Evolutionary conservation across 345 rosid species (phyloP).

Genomic region (Eucalyptus sideroxylon): DNA sequence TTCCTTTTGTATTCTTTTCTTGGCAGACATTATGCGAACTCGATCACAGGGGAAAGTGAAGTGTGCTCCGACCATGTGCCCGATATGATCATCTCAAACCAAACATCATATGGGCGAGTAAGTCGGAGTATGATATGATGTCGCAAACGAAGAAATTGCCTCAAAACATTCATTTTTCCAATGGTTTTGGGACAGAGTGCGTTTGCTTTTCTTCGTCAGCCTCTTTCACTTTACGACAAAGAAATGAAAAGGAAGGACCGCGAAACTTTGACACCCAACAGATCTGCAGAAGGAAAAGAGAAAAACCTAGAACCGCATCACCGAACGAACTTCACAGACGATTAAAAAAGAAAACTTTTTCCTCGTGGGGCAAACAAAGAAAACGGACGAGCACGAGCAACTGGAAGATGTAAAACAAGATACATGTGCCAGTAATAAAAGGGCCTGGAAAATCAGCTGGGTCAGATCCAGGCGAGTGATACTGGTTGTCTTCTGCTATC

Average conservation of each 20-base stretch:
- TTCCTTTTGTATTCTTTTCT: neutral
- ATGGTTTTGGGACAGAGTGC: slow-evolving; percentile 5
- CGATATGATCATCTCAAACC: neutral
- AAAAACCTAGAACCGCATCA: neutral
- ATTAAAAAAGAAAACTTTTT: neutral
- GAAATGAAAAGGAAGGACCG: neutral
- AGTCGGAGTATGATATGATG: neutral
- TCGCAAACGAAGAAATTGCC: slow-evolving; percentile 13
- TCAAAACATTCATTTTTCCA: neutral
- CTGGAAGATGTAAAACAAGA: neutral
- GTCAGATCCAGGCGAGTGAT: slow-evolving; percentile 11
- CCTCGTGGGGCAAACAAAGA: neutral
- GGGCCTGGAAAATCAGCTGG: slow-evolving; percentile 1
- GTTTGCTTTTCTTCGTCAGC: neutral
- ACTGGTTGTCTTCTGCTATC: neutral
- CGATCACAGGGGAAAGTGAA: no score
- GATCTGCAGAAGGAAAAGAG: neutral
- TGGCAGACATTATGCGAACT: neutral
- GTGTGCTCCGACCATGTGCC: slow-evolving; percentile 3
- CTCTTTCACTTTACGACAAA: neutral
- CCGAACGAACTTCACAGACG: neutral
- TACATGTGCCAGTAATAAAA: neutral
- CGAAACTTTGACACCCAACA: neutral
- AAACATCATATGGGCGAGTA: neutral
- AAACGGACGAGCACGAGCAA: neutral